phyloP scores from a whole-genome alignment of 495 filamentous ascomycete species.

The Delitschia confertaspora region DNA sequence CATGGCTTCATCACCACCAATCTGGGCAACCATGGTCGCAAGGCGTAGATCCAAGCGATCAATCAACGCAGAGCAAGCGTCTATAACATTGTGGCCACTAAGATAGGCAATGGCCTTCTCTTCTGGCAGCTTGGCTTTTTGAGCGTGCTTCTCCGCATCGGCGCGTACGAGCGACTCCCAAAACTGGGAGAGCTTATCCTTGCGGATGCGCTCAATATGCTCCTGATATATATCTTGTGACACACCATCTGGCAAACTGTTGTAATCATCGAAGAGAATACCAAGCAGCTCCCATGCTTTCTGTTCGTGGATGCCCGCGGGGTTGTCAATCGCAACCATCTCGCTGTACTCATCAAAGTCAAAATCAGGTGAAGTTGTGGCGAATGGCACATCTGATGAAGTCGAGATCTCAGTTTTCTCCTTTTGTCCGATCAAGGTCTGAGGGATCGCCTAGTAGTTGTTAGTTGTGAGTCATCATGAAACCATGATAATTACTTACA shows the following conservation, averaged over 20 bases:
- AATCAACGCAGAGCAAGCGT: slow-evolving; percentile 71
- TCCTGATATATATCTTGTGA: slow-evolving; percentile 41
- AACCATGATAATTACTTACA: slow-evolving; percentile 31
- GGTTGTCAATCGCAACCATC: slow-evolving; percentile 23
- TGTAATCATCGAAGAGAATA: slow-evolving; percentile 70
- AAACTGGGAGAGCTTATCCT: slow-evolving; percentile 49
- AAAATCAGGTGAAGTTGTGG: slow-evolving; percentile 33
- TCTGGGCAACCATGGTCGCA: slow-evolving; percentile 71
- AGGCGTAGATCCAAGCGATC: slow-evolving; percentile 67
- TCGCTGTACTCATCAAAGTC: slow-evolving; percentile 35
- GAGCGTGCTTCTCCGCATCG: slow-evolving; percentile 44
- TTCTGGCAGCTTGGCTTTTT: slow-evolving; percentile 50
- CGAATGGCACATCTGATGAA: slow-evolving; percentile 42
- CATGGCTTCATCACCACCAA: slow-evolving; percentile 57
- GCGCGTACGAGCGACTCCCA: slow-evolving; percentile 55
- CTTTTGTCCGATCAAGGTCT: slow-evolving; percentile 39
- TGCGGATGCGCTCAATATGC: slow-evolving; percentile 41
- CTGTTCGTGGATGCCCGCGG: slow-evolving; percentile 45
- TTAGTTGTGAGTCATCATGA: slow-evolving; percentile 22
- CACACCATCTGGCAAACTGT: slow-evolving; percentile 45
- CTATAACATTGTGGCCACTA: slow-evolving; percentile 62
- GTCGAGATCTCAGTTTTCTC: slow-evolving; percentile 33
- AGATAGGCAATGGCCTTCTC: slow-evolving; percentile 77
- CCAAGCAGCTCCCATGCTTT: slow-evolving; percentile 69
- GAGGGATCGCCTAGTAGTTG: slow-evolving; percentile 30